These are phyloP conservation scores for Fonsecaea pugnacius DNA, from an alignment of 2,329 filamentous ascomycete species.

Conservation along the genomic window DNA sequence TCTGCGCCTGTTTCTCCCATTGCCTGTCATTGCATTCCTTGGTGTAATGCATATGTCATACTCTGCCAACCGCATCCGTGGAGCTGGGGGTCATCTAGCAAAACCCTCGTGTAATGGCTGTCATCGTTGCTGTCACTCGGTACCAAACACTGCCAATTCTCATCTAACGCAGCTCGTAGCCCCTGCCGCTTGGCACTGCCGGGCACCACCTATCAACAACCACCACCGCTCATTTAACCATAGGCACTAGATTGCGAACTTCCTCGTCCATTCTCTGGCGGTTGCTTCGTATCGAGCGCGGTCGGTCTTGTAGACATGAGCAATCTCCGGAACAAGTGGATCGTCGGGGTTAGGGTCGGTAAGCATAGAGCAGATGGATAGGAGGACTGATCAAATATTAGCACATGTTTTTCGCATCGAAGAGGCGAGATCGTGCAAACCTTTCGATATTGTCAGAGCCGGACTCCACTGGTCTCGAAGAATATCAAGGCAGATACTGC, in stretches of 20 bases:
- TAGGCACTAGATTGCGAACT: slow-evolving; percentile 83
- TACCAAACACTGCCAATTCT: slow-evolving; percentile 5
- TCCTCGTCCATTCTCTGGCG: slow-evolving; percentile 96
- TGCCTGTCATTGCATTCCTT: slow-evolving; percentile 28
- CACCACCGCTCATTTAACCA: slow-evolving; percentile 9
- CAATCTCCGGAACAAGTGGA: slow-evolving; percentile 97
- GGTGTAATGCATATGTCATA: slow-evolving; percentile 26
- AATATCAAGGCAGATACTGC: slow-evolving; percentile 98
- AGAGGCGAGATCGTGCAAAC: slow-evolving; percentile 54
- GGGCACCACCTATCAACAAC: slow-evolving; percentile 9
- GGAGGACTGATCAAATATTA: slow-evolving; percentile 67
- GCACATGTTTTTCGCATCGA: not conserved
- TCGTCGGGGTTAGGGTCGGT: slow-evolving; percentile 99
- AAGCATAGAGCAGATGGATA: slow-evolving; percentile 99
- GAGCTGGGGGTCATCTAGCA: not conserved
- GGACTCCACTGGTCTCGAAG: slow-evolving; percentile 99
- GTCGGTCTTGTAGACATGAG: slow-evolving; percentile 99
- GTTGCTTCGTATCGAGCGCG: slow-evolving; percentile 94
- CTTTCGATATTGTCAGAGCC: slow-evolving; percentile 97
- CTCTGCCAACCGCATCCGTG: slow-evolving; percentile 16
- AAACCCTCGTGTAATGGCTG: slow-evolving; percentile 5
- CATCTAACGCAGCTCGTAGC: slow-evolving; percentile 7
- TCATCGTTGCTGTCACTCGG: slow-evolving; percentile 5
- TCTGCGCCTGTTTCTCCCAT: slow-evolving; percentile 33
- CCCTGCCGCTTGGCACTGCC: slow-evolving; percentile 10